Percentiles rank a stretch among this genome's conserved stretches.
phyloP scores from a whole-genome alignment of 441 rosid genomes.

The Isatis lusitanica region DNA sequence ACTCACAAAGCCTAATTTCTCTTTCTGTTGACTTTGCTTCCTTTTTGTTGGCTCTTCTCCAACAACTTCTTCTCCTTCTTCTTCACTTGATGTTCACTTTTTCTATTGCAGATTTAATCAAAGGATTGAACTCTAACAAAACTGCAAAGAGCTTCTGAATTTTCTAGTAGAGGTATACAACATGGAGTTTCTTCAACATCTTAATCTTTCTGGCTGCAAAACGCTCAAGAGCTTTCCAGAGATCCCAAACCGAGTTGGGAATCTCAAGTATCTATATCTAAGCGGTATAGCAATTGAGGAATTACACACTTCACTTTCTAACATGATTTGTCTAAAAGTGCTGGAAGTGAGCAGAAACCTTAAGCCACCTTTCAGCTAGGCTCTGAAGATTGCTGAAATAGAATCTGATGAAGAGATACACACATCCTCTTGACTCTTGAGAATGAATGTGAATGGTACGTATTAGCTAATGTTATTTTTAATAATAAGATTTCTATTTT shows the following conservation, averaged over 20 bases:
- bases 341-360: constrained; percentile 3
- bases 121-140: not conserved
- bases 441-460: not conserved
- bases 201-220: constrained; percentile 18
- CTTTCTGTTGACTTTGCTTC: no score
- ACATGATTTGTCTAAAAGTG: constrained; percentile 13
- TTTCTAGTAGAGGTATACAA: not conserved
- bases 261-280: not conserved
- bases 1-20: no score
- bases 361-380: constrained; percentile 18
- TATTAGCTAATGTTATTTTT: not conserved
- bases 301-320: not conserved
- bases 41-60: no score
- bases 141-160: not conserved
- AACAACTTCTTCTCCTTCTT: no score
- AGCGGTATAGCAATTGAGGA: not conserved
- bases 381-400: constrained; percentile 11
- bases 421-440: not conserved
- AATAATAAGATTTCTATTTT: not conserved
- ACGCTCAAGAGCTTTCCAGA: constrained; percentile 15
- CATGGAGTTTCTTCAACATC: constrained; percentile 19
- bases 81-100: no score
- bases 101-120: no score
- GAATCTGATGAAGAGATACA: not conserved
- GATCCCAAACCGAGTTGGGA: not conserved